Conservation (phyloP, 2,329 filamentous ascomycete species). For the Penicillium frequentans region DNA sequence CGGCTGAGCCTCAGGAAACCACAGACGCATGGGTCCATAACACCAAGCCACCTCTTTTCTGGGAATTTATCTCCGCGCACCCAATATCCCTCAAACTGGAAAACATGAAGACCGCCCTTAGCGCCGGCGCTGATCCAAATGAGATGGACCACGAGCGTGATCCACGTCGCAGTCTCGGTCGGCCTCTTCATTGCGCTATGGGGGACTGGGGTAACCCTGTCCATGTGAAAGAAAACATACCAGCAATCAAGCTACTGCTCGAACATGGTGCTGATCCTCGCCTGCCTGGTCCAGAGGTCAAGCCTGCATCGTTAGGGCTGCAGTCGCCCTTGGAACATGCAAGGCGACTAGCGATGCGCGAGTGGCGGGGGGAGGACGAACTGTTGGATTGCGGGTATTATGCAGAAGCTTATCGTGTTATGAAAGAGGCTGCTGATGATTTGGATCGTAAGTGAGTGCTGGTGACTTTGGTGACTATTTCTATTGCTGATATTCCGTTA, state of each 20-base stretch:
- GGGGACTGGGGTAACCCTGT: background rate
- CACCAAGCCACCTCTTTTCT: background rate
- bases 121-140: background rate
- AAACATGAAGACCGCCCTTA: background rate
- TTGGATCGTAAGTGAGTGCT: background rate
- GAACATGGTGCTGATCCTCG: background rate
- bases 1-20: background rate
- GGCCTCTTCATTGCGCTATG: background rate
- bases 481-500: background rate
- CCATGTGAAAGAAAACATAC: background rate
- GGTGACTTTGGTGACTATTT: background rate
- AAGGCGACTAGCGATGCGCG: background rate
- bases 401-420: background rate
- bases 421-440: background rate
- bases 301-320: background rate
- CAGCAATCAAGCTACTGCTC: background rate
- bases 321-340: background rate
- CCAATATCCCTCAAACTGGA: background rate
- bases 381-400: background rate
- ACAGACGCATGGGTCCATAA: background rate
- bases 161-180: background rate
- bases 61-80: background rate
- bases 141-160: background rate
- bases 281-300: background rate
- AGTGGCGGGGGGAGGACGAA: background rate